phyloP scores from a whole-genome alignment of 768 basidiomycete genomes.

The Boletus pseudo-olivaceus region DNA sequence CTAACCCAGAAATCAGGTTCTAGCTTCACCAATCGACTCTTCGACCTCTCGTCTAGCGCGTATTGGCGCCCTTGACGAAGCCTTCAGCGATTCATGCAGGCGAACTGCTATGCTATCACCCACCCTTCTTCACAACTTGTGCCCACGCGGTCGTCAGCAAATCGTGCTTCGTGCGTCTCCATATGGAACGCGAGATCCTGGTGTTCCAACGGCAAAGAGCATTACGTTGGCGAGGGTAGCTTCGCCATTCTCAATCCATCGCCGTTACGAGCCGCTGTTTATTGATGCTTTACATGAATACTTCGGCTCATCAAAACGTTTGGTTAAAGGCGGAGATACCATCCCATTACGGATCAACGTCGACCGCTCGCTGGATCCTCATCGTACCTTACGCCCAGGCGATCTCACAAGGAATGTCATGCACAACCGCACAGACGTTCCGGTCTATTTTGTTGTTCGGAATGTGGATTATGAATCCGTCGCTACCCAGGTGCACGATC shows the following conservation, averaged over 20 bases:
- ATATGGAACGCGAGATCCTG: conserved; percentile 55
- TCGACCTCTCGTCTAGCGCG: conserved; percentile 51
- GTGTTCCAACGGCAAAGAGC: conserved; percentile 63
- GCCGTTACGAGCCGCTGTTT: conserved; percentile 59
- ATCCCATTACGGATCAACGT: conserved; percentile 63
- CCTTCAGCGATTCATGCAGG: conserved; percentile 36
- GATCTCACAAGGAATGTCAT: conserved; percentile 1
- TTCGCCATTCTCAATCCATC: conserved; percentile 65
- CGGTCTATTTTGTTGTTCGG: conserved; percentile 77
- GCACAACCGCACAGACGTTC: conserved; percentile 33
- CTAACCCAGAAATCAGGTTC: conserved; percentile 39
- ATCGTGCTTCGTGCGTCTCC: conserved; percentile 51
- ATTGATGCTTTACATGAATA: conserved; percentile 58
- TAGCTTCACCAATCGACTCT: conserved; percentile 40
- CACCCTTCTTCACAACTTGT: conserved; percentile 52
- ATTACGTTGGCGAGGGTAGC: conserved; percentile 80
- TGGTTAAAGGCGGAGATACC: conserved; percentile 74
- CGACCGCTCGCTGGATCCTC: conserved; percentile 34
- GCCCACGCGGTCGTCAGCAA: conserved; percentile 24
- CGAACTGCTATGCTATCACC: conserved; percentile 39
- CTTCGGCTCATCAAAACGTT: conserved; percentile 50
- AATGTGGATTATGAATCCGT: conserved; percentile 66
- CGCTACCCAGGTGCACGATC: conserved; percentile 37
- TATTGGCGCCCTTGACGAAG: conserved; percentile 49
- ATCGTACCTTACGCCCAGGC: not conserved